phyloP scores from a whole-genome alignment of 495 filamentous ascomycete genomes.

The Penicillium daleae region DNA sequence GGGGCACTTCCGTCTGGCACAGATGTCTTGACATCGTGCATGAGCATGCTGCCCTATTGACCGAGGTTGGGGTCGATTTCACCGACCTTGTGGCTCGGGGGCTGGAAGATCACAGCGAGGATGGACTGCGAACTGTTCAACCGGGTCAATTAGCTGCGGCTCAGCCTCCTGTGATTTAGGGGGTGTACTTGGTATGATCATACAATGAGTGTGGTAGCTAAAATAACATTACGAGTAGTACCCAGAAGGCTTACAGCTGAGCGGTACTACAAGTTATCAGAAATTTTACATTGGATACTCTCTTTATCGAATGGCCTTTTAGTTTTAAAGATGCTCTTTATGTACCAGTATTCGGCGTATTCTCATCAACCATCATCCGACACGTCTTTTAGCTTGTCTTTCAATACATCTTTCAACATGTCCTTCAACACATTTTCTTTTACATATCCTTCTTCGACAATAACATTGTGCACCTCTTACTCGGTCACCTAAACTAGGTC shows the following conservation, averaged over 20 bases:
- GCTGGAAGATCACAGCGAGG: slow-evolving; percentile 38
- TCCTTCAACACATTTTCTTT: no score
- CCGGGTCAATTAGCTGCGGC: slow-evolving; percentile 26
- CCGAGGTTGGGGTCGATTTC: slow-evolving; percentile 91
- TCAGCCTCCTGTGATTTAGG: slow-evolving; percentile 7
- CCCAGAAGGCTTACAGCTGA: not conserved
- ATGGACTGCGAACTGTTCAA: slow-evolving; percentile 24
- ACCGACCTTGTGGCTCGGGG: slow-evolving; percentile 63
- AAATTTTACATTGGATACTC: no score
- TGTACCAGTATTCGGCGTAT: no score
- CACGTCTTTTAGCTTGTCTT: no score
- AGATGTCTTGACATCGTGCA: slow-evolving; percentile 83
- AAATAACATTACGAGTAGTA: not conserved
- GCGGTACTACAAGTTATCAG: no score
- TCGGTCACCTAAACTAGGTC: no score
- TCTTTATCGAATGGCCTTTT: no score
- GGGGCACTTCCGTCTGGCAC: slow-evolving; percentile 69
- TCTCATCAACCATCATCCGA: no score
- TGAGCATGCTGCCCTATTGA: slow-evolving; percentile 76
- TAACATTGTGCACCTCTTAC: no score
- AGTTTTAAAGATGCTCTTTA: no score
- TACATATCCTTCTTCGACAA: no score
- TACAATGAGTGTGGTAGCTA: not conserved
- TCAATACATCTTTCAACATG: no score
- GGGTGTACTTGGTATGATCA: not conserved